Base-by-base conservation (phyloP, 352 stramenopile species). In the Thalassiosira oceanica region DNA sequence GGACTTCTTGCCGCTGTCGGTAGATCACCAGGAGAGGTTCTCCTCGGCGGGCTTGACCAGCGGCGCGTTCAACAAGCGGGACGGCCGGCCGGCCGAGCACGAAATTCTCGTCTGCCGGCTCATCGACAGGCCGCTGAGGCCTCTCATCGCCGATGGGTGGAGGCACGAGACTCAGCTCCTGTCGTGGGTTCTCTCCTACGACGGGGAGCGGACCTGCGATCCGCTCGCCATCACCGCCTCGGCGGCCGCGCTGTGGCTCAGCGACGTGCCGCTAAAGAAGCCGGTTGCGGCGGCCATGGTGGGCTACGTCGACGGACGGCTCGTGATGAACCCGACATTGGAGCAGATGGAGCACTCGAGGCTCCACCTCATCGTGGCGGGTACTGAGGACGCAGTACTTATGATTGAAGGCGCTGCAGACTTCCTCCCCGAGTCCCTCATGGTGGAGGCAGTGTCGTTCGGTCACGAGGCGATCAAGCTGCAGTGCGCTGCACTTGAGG, bases 61-160 rank as follows among this genome's bases (percentile, higher is more conserved):
- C 45, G 88, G 89, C 26, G 67, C 52, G 36, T 93, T 91, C 63
- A 92, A 92, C 68, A 92, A 91, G 64, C 61, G 88, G 20, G 88
- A 94, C 57, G 88, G 88, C 41, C 74, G 88, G 16, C 89, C 93
- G 24, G 93, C 81, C 10, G 95, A 98, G 74, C 91, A 96, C 28
- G 95, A 99, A 77, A 96, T 98, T 46, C 84, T 99, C 58, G 94
- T 96, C 35, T 97, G 90, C 49, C 93, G 95, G 18, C 85, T 98
- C 18, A 95, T 99, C 46, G 96, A 99, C 80, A 89, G 96, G 56
- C 94, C 96, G 3, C 85, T 99, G 41, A 91, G 96, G 8, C 96
- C 95, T 29, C 80, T 98, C 7, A 97, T 98, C 69, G 90, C 93
- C 5, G 67, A 93, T 21, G 95, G 96, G 41, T 98, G 94, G 84